Evolutionary conservation across 140 eudicot species (phyloP).

Genomic region (Bidens hawaiensis): DNA sequence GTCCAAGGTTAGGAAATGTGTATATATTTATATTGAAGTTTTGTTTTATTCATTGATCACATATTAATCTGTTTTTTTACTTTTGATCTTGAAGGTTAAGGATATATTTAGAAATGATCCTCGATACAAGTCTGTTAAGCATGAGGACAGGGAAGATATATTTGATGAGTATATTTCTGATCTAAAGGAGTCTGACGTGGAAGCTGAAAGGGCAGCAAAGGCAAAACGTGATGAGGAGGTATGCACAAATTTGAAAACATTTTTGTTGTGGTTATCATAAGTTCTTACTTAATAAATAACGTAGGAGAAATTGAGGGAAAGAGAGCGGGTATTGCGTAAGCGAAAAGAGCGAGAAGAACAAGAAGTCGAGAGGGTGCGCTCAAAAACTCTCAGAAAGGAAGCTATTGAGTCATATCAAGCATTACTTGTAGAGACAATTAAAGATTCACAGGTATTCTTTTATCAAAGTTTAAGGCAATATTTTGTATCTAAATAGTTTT

Average conservation of each 20-base stretch:
- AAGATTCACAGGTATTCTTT: constrained; percentile 78
- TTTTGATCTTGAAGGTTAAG: constrained; percentile 61
- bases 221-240: constrained; percentile 85
- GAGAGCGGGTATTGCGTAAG: constrained; percentile 79
- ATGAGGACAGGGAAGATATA: constrained; percentile 75
- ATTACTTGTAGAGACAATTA: constrained; percentile 85
- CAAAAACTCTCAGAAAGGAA: constrained; percentile 83
- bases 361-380: constrained; percentile 90
- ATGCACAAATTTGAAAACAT: constrained; percentile 4
- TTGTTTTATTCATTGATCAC: background rate
- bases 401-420: constrained; percentile 97
- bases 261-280: background rate
- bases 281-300: constrained; percentile 8
- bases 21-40: background rate
- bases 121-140: constrained; percentile 80
- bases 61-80: constrained; percentile 10
- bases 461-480: background rate
- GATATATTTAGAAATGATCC: constrained; percentile 73
- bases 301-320: constrained; percentile 83
- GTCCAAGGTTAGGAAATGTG: constrained; percentile 67
- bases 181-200: constrained; percentile 62
- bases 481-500: background rate
- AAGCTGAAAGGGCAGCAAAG: constrained; percentile 52
- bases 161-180: constrained; percentile 79
- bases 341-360: constrained; percentile 98